phyloP scores from a whole-genome alignment of 202 grass and related monocot species.

The Zoysia matrella region DNA sequence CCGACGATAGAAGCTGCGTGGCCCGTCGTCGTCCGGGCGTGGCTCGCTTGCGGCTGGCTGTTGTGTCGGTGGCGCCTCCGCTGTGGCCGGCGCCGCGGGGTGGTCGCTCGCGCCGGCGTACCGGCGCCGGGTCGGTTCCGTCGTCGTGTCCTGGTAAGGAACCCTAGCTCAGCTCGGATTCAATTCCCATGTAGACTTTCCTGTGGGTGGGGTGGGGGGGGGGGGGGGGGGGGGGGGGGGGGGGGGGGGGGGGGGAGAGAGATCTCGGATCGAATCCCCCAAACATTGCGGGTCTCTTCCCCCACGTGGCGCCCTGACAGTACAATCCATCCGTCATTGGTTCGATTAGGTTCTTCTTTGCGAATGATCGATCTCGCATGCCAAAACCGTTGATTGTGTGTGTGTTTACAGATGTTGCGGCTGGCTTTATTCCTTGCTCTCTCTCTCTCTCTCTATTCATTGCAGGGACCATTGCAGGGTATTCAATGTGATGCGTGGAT shows the following conservation, averaged over 20 bases:
- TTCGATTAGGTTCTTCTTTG: background rate
- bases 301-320: background rate
- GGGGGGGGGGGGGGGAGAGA: no score
- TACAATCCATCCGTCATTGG: background rate
- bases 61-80: constrained; percentile 2
- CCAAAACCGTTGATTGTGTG: background rate
- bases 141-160: constrained; percentile 21
- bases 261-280: background rate
- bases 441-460: background rate
- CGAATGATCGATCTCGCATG: background rate
- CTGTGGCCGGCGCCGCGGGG: constrained; percentile 13
- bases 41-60: background rate
- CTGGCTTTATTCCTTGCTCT: background rate
- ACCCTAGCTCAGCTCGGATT: constrained; percentile 35
- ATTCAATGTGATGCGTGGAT: background rate
- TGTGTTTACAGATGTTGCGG: background rate
- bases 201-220: no score
- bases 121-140: background rate
- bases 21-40: no score
- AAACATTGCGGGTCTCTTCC: background rate
- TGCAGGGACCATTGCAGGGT: background rate
- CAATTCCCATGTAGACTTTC: background rate
- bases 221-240: no score
- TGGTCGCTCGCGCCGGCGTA: background rate
- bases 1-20: no score